Evolutionary conservation across 2,329 filamentous ascomycete genomes (phyloP).

Genomic region (Rutstroemia sydowiana): DNA sequence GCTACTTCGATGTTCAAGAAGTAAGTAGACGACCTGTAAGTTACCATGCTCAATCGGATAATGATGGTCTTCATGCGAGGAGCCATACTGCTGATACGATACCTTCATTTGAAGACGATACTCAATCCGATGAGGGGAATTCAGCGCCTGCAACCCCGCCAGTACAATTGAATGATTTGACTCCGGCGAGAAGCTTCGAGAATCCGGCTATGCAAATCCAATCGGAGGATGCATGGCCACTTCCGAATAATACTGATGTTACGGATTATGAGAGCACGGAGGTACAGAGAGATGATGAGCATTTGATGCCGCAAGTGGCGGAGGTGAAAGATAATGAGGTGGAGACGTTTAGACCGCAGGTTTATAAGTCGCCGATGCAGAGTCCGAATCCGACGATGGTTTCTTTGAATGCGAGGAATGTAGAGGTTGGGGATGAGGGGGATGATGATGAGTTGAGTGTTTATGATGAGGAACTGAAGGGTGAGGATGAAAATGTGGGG

Average conservation of each 20-base stretch:
- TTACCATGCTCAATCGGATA: background rate
- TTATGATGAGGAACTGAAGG: too few relatives aligned
- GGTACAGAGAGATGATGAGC: background rate
- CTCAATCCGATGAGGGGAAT: constrained; percentile 16
- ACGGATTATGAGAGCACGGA: too few relatives aligned
- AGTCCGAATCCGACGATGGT: too few relatives aligned
- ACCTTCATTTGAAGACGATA: constrained; percentile 21
- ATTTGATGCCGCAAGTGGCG: background rate
- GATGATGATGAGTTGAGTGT: too few relatives aligned
- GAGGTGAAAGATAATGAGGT: background rate
- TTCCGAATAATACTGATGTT: background rate
- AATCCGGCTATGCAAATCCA: constrained; percentile 8
- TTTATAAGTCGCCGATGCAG: too few relatives aligned
- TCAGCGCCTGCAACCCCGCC: constrained; percentile 5
- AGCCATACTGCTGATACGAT: constrained; percentile 23
- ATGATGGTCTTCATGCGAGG: background rate
- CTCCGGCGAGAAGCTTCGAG: background rate
- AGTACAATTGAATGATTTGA: background rate
- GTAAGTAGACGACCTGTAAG: background rate
- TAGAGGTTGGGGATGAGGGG: too few relatives aligned
- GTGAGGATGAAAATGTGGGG: too few relatives aligned
- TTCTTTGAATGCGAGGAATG: too few relatives aligned
- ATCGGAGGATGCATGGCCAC: constrained; percentile 1
- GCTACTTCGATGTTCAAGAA: background rate
- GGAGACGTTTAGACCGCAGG: too few relatives aligned